Evolutionary conservation across 2,329 filamentous ascomycete genomes (phyloP).

Genomic region (Parasarocladium wereldwijsianum): DNA sequence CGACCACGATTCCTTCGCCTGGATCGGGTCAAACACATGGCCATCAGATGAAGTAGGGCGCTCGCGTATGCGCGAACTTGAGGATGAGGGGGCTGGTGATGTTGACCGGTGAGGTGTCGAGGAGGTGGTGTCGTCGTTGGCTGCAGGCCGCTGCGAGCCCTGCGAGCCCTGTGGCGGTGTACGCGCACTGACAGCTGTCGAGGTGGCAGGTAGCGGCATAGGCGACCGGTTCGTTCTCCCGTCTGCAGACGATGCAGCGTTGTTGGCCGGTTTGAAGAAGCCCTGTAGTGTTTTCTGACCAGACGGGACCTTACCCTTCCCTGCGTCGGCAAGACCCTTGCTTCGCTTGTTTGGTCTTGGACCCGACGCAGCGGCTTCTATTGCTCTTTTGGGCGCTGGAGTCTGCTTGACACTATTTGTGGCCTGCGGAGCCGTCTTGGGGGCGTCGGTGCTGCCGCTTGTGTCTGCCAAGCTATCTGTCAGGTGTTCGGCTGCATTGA

Average conservation of each 20-base stretch:
- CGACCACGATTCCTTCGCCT: conserved; percentile 70
- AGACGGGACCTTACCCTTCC: conserved; percentile 17
- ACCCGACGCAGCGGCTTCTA: too few species aligned
- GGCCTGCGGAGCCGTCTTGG: too few species aligned
- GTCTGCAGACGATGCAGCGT: conserved; percentile 7
- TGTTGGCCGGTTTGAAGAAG: conserved; percentile 56
- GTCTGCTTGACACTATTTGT: too few species aligned
- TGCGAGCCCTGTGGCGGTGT: too few species aligned
- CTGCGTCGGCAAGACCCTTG: background rate
- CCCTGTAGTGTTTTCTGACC: conserved; percentile 51
- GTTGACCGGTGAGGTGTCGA: background rate
- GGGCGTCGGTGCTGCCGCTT: too few species aligned
- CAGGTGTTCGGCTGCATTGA: too few species aligned
- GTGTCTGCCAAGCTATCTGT: too few species aligned
- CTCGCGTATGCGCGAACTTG: too few species aligned
- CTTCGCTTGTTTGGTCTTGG: too few species aligned
- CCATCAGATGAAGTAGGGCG: conserved; percentile 11
- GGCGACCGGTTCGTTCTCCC: conserved; percentile 2
- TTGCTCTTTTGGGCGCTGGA: too few species aligned
- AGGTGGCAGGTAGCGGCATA: too few species aligned
- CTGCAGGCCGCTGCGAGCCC: background rate
- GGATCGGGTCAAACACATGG: conserved; percentile 50
- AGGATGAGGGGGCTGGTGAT: background rate
- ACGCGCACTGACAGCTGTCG: too few species aligned
- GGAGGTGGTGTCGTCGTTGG: conserved; percentile 2